Evolutionary conservation across 2,329 filamentous ascomycete genomes (phyloP).

Genomic region (Aureobasidium subglaciale): DNA sequence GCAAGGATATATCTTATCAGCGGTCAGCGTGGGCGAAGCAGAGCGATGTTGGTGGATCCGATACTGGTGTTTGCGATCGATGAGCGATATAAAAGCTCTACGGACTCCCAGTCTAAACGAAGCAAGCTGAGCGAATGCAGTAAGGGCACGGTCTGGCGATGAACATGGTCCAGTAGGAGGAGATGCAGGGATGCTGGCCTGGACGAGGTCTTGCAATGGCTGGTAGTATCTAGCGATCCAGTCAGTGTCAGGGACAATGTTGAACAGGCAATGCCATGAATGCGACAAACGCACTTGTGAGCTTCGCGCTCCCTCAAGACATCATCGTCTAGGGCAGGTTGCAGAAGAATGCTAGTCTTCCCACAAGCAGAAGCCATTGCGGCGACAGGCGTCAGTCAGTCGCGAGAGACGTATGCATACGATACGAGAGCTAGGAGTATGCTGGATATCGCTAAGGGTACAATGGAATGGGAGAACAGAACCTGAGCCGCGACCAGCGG

Average conservation of each 20-base stretch:
- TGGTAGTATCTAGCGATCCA: slow-evolving; percentile 17
- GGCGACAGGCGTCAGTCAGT: neutral
- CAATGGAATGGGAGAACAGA: neutral
- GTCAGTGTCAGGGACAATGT: neutral
- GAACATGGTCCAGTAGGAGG: slow-evolving; percentile 20
- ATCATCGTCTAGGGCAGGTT: slow-evolving; percentile 5
- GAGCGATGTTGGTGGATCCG: slow-evolving; percentile 37
- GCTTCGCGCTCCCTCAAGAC: slow-evolving; percentile 18
- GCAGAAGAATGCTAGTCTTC: neutral
- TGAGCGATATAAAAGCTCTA: slow-evolving; percentile 47
- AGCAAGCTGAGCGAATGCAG: slow-evolving; percentile 45
- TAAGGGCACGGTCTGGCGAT: slow-evolving; percentile 33
- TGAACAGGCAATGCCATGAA: no score
- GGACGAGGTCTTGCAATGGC: slow-evolving; percentile 18
- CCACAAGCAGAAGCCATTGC: slow-evolving; percentile 11
- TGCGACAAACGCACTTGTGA: slow-evolving; percentile 1
- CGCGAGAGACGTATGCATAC: neutral
- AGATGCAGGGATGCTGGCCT: slow-evolving; percentile 19
- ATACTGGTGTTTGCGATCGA: slow-evolving; percentile 44
- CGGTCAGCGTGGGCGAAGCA: neutral
- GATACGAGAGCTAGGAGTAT: no score
- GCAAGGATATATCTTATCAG: slow-evolving; percentile 41
- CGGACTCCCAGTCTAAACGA: slow-evolving; percentile 42
- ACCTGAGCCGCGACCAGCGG: neutral
- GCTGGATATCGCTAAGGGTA: neutral